Evolutionary conservation across 129 eudicot genomes (phyloP).

Genomic region (Glebionis coronaria): DNA sequence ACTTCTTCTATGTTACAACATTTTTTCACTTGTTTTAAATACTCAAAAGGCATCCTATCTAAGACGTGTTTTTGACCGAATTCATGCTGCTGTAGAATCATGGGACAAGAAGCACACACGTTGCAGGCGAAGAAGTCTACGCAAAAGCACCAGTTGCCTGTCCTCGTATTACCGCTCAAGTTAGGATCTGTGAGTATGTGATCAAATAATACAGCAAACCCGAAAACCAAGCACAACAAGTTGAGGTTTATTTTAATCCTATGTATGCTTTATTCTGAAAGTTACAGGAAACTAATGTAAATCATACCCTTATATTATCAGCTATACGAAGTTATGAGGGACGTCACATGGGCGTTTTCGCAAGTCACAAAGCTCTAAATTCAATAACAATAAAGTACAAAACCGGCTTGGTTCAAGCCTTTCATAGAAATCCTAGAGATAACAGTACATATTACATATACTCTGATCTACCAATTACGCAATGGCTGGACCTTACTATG

Average conservation of each 20-base stretch:
- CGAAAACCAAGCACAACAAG: conserved; percentile 75
- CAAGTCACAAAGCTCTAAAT: conserved; percentile 85
- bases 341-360: conserved; percentile 90
- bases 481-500: conserved; percentile 47
- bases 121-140: conserved; percentile 36
- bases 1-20: too few relatives aligned
- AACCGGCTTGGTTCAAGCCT: conserved; percentile 96
- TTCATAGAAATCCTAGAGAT: conserved; percentile 87
- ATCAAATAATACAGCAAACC: conserved; percentile 69
- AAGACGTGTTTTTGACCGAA: conserved; percentile 21
- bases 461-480: conserved; percentile 80
- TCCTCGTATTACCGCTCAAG: conserved; percentile 89
- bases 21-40: conserved; percentile 18
- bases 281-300: conserved; percentile 12
- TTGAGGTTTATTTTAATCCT: conserved; percentile 58
- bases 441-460: conserved; percentile 84
- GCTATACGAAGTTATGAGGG: conserved; percentile 88
- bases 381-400: conserved; percentile 77
- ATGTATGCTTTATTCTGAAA: not conserved
- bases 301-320: conserved; percentile 32
- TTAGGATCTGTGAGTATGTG: conserved; percentile 72
- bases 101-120: conserved; percentile 44
- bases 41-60: conserved; percentile 29
- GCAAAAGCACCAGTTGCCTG: conserved; percentile 49
- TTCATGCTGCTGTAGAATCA: conserved; percentile 30